Evolutionary conservation across 2,329 filamentous ascomycete species (phyloP).

Genomic region (Chaetomium sp.): DNA sequence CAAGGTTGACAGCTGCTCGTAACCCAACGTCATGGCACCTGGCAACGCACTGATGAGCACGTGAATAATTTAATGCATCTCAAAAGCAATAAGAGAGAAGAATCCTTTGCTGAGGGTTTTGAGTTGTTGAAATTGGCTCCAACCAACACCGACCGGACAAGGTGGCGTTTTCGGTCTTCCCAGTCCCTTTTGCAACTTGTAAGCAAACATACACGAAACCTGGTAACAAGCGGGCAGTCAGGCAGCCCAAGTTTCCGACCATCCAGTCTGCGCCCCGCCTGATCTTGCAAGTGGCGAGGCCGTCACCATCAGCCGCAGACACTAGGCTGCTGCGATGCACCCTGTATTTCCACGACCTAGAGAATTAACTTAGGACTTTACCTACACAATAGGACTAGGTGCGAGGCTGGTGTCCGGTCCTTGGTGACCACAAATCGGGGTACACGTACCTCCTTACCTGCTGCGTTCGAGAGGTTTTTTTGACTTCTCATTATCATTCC

Average conservation of each 20-base stretch:
- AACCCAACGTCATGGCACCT: not conserved
- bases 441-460: not conserved
- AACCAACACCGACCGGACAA: not conserved
- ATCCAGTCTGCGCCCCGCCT: no score
- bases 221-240: no score
- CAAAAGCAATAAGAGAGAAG: not conserved
- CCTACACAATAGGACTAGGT: no score
- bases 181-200: no score
- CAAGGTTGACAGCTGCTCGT: not conserved
- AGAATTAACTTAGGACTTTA: not conserved
- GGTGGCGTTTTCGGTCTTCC: not conserved
- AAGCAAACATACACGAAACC: no score
- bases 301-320: not conserved
- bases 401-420: not conserved
- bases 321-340: not conserved
- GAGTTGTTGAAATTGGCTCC: not conserved
- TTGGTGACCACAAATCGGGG: not conserved
- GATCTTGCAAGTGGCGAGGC: not conserved
- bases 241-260: not conserved
- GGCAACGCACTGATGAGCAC: not conserved
- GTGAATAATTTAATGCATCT: not conserved
- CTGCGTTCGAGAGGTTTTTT: not conserved
- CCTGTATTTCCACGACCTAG: not conserved
- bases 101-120: not conserved
- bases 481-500: no score